phyloP scores from a whole-genome alignment of 2,329 filamentous ascomycete genomes.

The Fusarium pilosicola region DNA sequence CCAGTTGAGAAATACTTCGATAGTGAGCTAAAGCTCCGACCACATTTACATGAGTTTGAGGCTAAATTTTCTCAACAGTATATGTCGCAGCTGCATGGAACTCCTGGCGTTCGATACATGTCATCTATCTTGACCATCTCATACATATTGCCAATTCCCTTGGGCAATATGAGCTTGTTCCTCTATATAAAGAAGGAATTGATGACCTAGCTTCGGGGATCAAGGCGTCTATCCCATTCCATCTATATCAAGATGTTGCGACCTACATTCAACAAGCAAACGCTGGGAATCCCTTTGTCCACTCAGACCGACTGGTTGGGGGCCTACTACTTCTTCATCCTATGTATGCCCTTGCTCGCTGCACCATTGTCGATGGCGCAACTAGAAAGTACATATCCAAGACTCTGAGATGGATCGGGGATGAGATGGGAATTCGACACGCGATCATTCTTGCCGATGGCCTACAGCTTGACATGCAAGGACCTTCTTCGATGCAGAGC shows the following conservation, averaged over 20 bases:
- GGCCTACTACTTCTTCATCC: not conserved
- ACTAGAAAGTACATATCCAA: not conserved
- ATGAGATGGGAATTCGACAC: conserved; percentile 9
- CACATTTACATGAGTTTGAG: rapidly evolving
- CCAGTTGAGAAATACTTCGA: conserved; percentile 14
- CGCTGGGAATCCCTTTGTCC: not conserved
- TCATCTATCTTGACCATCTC: conserved; percentile 11
- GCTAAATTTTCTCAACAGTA: not conserved
- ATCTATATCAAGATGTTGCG: not conserved
- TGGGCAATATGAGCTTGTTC: not conserved
- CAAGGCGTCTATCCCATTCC: conserved; percentile 8
- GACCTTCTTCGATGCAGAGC: conserved; percentile 3
- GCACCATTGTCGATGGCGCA: not conserved
- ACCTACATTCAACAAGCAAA: not conserved
- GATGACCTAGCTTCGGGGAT: not conserved
- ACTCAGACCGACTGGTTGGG: not conserved
- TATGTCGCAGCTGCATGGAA: conserved; percentile 15
- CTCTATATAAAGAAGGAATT: not conserved
- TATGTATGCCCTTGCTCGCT: conserved; percentile 5
- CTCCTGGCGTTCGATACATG: conserved; percentile 8
- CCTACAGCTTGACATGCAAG: not conserved
- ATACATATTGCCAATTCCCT: not conserved
- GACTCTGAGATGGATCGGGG: not conserved
- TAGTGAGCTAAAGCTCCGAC: not conserved
- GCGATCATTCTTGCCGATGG: not conserved